phyloP scores from a whole-genome alignment of 2,329 filamentous ascomycete genomes.

The Ascochyta viciae-villosae region DNA sequence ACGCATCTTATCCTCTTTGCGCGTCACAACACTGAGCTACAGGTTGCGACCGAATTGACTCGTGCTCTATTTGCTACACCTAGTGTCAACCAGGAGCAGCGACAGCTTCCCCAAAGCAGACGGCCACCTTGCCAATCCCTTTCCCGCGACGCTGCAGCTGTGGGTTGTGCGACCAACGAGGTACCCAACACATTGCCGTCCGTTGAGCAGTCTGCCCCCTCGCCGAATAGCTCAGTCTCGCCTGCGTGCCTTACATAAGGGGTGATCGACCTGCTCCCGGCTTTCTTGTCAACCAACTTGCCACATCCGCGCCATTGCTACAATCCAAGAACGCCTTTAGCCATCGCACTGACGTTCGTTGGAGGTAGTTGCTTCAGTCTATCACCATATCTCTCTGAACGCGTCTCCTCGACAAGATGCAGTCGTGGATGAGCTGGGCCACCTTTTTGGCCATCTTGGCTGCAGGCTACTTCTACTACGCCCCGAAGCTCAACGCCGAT shows the following conservation, averaged over 20 bases:
- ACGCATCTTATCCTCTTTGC: background rate
- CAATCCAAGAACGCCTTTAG: background rate
- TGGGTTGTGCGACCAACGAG: constrained; percentile 20
- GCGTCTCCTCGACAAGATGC: constrained; percentile 30
- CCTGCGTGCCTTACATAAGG: constrained; percentile 24
- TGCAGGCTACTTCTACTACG: constrained; percentile 40
- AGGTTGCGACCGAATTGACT: constrained; percentile 1
- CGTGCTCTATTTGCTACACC: background rate
- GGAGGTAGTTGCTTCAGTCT: constrained; percentile 1
- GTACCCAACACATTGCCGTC: constrained; percentile 12
- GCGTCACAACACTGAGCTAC: background rate
- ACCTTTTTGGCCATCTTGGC: constrained; percentile 40
- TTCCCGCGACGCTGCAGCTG: constrained; percentile 22
- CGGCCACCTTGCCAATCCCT: constrained; percentile 34
- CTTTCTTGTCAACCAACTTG: constrained; percentile 11
- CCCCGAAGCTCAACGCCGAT: constrained; percentile 29
- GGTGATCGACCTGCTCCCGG: constrained; percentile 7
- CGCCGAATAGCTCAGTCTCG: constrained; percentile 11
- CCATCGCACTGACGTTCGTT: constrained; percentile 1
- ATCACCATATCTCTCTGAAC: background rate
- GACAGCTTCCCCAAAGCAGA: constrained; percentile 27
- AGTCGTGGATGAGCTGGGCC: constrained; percentile 45
- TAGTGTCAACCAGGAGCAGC: background rate
- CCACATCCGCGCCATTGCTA: constrained; percentile 5
- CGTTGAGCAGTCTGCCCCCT: constrained; percentile 16